Base-by-base conservation (phyloP, 306 rosid species). In the Rosa rugosa region DNA sequence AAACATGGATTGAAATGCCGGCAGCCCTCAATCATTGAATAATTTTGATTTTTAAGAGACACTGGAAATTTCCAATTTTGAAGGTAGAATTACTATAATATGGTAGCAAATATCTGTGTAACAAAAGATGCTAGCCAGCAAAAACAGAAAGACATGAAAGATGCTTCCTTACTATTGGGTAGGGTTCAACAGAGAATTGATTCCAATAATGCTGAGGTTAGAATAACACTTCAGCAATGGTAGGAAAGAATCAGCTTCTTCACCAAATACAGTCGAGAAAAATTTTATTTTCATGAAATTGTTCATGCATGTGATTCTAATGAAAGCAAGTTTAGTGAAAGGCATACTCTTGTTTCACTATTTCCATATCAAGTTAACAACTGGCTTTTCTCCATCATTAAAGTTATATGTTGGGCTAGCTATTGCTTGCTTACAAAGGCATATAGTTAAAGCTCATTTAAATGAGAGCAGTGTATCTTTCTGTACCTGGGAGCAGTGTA, bases 401-500 rank as follows among this genome's bases (percentile, higher is more conserved):
- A 67, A 8, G 44, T 36, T 25, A 53, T 11, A 10, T 60, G 17
- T 63, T 31, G n/a, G 70, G 42, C 5, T 34, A 6, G 23, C 45
- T 12, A 36, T 65, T 67, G 49, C 71, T 40, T 67, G 71, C 71
- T 20, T 38, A 67, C 49, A 40, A 67, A 67, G 71, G 49, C 71
- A 40, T 40, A 18, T 11, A 67, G 71, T 66, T 36, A 3, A 66
- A 34, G 47, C 46, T 38, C 71, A 40, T 67, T 40, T 18, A 67
- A 67, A 17, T 67, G 49, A 10, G 27, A 40, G 18, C 71, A 20
- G 16, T 66, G 6, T 18, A 66, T 66, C 23, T 66, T 16, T 66
- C 20, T 12, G 42, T 27, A 2, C 31, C 31, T 64, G 45, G 4
- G 22, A 34, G 18, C 71, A 20, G 7, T 66, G 6, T 18, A 66